Base-by-base conservation (phyloP, 768 basidiomycete genomes). In the Astraeus odoratus region DNA sequence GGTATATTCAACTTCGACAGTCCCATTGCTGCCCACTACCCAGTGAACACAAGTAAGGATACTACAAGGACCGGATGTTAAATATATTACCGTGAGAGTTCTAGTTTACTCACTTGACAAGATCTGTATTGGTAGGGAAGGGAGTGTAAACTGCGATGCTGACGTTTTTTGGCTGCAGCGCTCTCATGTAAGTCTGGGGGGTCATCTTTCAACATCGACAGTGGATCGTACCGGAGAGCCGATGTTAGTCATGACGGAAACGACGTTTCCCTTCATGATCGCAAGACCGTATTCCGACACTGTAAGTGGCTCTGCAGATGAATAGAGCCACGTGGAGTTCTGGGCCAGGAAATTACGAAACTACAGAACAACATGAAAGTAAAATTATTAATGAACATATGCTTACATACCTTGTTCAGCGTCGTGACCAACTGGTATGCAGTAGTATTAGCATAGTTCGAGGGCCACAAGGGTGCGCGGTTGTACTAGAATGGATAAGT, bases 391-490 rank as follows among this genome's bases (percentile, higher is more conserved):
- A 15, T 43, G n/a, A 19, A 30, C 19, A 2, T n/a, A 39, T 18
- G 12, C 13, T 16, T 44, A 5, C 25, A 44, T 10, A 16, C 24
- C 53, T 39, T 60, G 55, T 88, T 88, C 30, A 88, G 68, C 26
- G 65, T 75, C 10, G 76, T 60, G 18, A 84, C 77, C 27, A 82
- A 58, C 46, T 78, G 68, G 56, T 83, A 81, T 6, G 74, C 59
- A 26, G 73, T 61, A 9, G 80, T 80, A 52, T 77, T 76, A 22
- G 68, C 60, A 55, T 88, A 88, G 20, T 67, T 61, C 4, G 83
- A 81, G 10, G 80, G 64, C 86, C 86, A 89, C 26, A 87, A 67
- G 4, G 86, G 76, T 56, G 85, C 86, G 41, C 87, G 78, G 58
- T 90, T 90, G 51, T 68, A 74, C 81, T 85, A 45, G 35, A 29